A percentile compares a stretch with the other conserved stretches of the same genome.
These are phyloP conservation scores for Boletus sp. DNA, from an alignment of 768 basidiomycete genomes.

Conservation along the genomic window DNA sequence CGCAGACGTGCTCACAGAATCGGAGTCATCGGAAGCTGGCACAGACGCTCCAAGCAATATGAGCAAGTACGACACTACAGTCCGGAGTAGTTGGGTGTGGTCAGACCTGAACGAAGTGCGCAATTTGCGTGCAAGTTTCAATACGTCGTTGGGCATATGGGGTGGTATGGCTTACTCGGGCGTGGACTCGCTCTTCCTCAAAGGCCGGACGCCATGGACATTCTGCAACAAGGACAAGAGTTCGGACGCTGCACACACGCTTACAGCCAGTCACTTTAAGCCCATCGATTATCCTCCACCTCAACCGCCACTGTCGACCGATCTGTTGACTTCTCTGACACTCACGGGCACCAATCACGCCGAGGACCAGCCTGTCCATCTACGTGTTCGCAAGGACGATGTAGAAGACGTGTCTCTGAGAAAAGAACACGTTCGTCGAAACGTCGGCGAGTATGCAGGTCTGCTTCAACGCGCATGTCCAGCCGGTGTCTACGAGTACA, in stretches of 20 bases:
- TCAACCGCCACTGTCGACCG: conserved; percentile 88
- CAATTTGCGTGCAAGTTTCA: conserved; percentile 90
- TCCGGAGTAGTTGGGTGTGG: conserved; percentile 82
- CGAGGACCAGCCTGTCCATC: conserved; percentile 93
- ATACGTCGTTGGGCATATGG: conserved; percentile 72
- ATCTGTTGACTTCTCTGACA: conserved; percentile 85
- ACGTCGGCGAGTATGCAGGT: conserved; percentile 80
- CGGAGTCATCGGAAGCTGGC: conserved; percentile 10
- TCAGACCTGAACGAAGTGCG: conserved; percentile 85
- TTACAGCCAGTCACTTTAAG: conserved; percentile 58
- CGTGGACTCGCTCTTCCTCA: conserved; percentile 79
- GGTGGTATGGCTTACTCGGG: conserved; percentile 91
- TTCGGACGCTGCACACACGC: conserved; percentile 71
- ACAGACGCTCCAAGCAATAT: conserved; percentile 50
- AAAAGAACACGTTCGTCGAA: conserved; percentile 68
- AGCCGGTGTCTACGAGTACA: conserved; percentile 96
- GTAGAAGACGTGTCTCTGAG: conserved; percentile 45
- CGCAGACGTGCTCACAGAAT: conserved; percentile 52
- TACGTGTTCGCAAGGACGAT: conserved; percentile 55
- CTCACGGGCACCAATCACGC: conserved; percentile 94
- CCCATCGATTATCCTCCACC: conserved; percentile 86
- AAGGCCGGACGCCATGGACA: conserved; percentile 90
- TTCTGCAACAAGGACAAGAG: conserved; percentile 60
- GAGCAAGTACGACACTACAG: conserved; percentile 64
- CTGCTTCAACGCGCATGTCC: conserved; percentile 89